Base-by-base conservation (phyloP, 2,329 filamentous ascomycete species). In the Fusarium sp. region DNA sequence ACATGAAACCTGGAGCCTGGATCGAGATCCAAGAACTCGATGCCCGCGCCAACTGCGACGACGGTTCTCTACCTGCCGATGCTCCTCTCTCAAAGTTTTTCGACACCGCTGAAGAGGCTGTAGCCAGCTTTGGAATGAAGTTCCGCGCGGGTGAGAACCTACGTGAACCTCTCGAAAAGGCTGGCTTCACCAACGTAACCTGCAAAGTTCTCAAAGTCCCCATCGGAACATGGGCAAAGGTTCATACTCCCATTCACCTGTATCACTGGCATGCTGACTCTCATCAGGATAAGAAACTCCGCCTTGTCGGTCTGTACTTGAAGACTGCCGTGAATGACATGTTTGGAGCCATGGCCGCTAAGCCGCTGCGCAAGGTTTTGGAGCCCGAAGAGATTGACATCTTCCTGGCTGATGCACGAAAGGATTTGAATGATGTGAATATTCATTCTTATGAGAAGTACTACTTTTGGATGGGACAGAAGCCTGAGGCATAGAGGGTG, bases 1-100 rank as follows among this genome's bases (percentile, higher is more conserved):
- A 72, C 4, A 37, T 72, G 25, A 66, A 59, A 0, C 70, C 70
- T 4, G 70, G 70, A 0, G 70, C 52, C 0, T 72, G 70, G 70
- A 62, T 72, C 2, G 70, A 72, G 23, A 72, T 72, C 9, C 70
- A 80, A 27, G 81, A 83, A 33, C 72, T 81, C 10, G 76, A 80
- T 37, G 76, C 73, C 6, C 71, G 72, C 17, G 73, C 79, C 20
- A 72, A 76, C 37, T 81, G 77, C 48, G 80, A 82, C 54, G 79
- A 81, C 27, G 76, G 67, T n/a, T 78, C 78, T 3, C 76, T 83
- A 57, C 52, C 72, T 0, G 59, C 74, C 0, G 73, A 80, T 27
- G 72, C 79, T 27, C 68, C 75, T 11, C 56, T 79, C 3, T 63
- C 63, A n/a, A 70, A 68, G 6, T 73, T 75, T 25, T 70, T 73